Evolutionary conservation across 305 asterid species (phyloP).

Genomic region (Caryopteris hybrid): DNA sequence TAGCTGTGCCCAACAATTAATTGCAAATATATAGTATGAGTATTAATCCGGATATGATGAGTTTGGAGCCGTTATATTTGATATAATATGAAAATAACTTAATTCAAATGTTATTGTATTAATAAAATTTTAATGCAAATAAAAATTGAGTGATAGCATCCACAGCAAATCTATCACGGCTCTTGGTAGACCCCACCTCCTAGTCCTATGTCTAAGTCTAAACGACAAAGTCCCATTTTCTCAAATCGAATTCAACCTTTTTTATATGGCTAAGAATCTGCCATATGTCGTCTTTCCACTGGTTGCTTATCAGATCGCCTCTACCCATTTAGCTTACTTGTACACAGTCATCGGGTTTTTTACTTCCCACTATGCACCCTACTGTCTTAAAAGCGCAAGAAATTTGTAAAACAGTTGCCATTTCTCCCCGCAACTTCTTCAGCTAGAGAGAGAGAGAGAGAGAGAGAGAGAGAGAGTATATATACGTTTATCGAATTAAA

Average conservation of each 20-base stretch:
- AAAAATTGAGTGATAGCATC: too few relatives aligned
- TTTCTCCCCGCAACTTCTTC: neutral
- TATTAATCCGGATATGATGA: too few relatives aligned
- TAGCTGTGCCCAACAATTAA: too few relatives aligned
- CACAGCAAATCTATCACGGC: slow-evolving; percentile 14
- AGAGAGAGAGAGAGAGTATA: neutral
- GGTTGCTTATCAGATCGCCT: slow-evolving; percentile 14
- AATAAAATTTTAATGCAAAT: too few relatives aligned
- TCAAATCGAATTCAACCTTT: neutral
- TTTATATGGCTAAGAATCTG: slow-evolving; percentile 32
- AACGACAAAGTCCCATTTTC: slow-evolving; percentile 8
- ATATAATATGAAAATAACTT: too few relatives aligned
- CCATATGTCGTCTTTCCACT: slow-evolving; percentile 22
- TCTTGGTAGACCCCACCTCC: slow-evolving; percentile 16
- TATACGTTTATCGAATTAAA: neutral
- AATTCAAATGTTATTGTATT: too few relatives aligned
- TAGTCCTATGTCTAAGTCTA: neutral
- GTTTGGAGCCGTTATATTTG: too few relatives aligned
- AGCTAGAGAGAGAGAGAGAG: neutral
- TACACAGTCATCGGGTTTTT: neutral
- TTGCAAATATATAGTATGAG: too few relatives aligned
- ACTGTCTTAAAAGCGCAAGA: neutral
- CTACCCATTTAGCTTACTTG: slow-evolving; percentile 14
- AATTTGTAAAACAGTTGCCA: neutral
- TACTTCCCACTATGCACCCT: neutral